phyloP scores from a whole-genome alignment of 139 green algal genomes.

The Tetradesmus lagerheimii region DNA sequence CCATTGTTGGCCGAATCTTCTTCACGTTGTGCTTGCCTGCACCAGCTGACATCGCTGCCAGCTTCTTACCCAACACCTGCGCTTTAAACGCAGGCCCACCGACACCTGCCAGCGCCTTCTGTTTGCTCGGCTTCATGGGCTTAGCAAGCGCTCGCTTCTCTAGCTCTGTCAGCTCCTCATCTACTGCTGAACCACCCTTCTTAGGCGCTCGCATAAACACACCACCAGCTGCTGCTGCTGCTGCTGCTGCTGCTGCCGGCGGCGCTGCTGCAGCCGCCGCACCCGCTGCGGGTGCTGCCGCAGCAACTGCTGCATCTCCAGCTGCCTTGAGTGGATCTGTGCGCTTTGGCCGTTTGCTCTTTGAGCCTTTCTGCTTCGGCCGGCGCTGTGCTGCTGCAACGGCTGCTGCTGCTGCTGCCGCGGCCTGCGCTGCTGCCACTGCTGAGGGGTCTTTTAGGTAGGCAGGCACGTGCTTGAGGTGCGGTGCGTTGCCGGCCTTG shows the following conservation, averaged over 20 bases:
- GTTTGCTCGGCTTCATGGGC: conserved; percentile 34
- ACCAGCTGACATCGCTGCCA: neutral
- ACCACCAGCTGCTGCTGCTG: conserved; percentile 18
- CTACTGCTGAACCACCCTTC: conserved; percentile 43
- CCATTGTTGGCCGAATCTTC: conserved; percentile 39
- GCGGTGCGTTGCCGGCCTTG: conserved; percentile 59
- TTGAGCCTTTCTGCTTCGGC: conserved; percentile 23
- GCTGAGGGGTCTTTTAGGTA: conserved; percentile 76
- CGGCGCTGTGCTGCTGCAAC: conserved; percentile 22
- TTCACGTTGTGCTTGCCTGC: conserved; percentile 41
- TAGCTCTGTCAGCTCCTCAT: conserved; percentile 47
- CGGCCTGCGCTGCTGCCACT: conserved; percentile 35
- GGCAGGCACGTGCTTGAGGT: conserved; percentile 86
- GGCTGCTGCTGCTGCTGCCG: neutral
- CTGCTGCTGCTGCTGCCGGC: conserved; percentile 13
- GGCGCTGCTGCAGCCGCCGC: neutral
- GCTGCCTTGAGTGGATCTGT: conserved; percentile 12
- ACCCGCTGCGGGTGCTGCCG: neutral
- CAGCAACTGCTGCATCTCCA: neutral
- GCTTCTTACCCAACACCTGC: neutral
- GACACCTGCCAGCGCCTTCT: conserved; percentile 30
- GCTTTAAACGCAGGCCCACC: conserved; percentile 18
- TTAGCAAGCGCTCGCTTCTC: conserved; percentile 42
- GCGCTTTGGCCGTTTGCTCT: neutral
- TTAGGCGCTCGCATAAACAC: conserved; percentile 62